Conservation (phyloP, 371 early-diverging fungal genomes). For the Synchytrium microbalum region DNA sequence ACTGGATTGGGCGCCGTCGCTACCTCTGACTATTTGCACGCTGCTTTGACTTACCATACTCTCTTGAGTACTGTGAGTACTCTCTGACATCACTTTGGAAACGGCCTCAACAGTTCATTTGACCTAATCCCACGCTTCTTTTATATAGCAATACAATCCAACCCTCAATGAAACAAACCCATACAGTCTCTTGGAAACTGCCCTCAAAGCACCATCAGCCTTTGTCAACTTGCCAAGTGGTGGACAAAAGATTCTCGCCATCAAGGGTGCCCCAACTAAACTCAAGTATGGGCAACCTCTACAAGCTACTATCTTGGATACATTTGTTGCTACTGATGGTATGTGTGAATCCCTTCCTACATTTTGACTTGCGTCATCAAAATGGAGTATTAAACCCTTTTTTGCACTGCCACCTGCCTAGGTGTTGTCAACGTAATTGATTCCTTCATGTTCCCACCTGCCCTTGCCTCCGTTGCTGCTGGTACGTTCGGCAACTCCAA, state of each 20-base stretch:
- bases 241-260: background rate
- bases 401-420: background rate
- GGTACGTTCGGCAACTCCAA: background rate
- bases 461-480: background rate
- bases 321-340: background rate
- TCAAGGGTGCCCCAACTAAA: background rate
- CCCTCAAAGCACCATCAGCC: background rate
- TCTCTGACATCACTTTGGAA: background rate
- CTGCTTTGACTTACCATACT: background rate
- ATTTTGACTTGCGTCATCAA: background rate
- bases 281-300: background rate
- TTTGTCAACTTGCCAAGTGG: background rate
- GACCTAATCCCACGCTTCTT: too few relatives aligned
- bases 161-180: background rate
- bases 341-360: background rate
- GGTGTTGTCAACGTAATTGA: background rate
- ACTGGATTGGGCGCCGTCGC: background rate
- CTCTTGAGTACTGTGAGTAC: background rate
- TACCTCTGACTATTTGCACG: background rate
- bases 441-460: background rate
- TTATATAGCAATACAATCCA: background rate
- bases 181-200: background rate
- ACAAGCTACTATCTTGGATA: background rate
- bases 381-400: background rate
- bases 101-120: too few relatives aligned